Evolutionary conservation across 192 early-diverging fungal genomes (phyloP), one percentile per base, ranked within the genome.

Genomic region (Umbelopsis isabellina): DNA sequence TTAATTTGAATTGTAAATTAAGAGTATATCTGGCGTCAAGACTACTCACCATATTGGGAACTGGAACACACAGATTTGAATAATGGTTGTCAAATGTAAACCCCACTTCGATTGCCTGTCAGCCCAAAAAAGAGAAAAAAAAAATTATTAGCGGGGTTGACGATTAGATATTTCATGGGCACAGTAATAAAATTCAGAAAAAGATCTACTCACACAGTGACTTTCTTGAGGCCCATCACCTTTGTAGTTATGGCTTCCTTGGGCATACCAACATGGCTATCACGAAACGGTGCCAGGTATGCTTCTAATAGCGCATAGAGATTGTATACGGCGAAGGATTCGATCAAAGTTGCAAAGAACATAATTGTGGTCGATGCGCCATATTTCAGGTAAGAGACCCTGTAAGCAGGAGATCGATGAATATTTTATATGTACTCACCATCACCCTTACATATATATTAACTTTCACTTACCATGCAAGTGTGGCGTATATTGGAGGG

Each of bases 241-340:
- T 72, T 80, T 13, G 70, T 69, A 6, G 35, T 35, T 1, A 67
- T 44, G 0, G 46, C 22, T 61, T 69, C 67, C 46, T 80, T 80
- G 6, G 37, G 35, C 47, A 44, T 61, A 16, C 67, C 70, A 20
- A 69, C 49, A 21, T 67, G 41, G 48, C 66, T 41, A 2, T 72
- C 44, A 15, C 78, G 78, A 49, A 50, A 80, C 10, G 74, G 74
- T 23, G 45, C 49, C 41, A 79, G 52, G 46, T 79, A 80, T 7
- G 78, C 33, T 46, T 80, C 70, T 21, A 80, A 47, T 5, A 66
- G 66, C 12, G 49, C 52, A 49, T 70, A 80, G 15, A 80, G 18
- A 45, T 80, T 80, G 22, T 73, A 80, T 2, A 80, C 78, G 27
- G 78, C 78, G 70, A 80, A 80, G 0, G 78, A 75, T 27, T 75